Evolutionary conservation across 2,329 filamentous ascomycete genomes (phyloP), one percentile per base, ranked within the genome.

Genomic region (Fusarium sp.): DNA sequence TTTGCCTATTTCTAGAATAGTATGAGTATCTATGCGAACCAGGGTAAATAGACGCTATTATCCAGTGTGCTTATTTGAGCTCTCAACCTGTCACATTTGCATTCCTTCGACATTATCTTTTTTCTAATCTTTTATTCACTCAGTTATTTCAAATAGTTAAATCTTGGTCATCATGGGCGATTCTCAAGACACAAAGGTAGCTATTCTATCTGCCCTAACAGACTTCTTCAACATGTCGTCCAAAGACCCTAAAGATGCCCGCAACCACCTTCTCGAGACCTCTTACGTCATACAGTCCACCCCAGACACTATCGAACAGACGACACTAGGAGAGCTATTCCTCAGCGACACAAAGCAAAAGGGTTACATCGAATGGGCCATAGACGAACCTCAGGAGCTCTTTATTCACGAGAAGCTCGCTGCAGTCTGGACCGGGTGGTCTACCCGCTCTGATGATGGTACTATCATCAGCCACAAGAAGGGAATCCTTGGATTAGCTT

Each of bases 261-360:
- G 22, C 35, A 33, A 63, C 26, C 28, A 64, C 33, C 49, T 69
- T 14, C 66, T 69, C 18, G 48, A 69, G 38, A n/a, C 58, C 39
- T 69, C 66, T 22, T 69, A 69, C 57, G 66, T 57, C 49, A 63
- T 69, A 13, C 65, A 69, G 26, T 51, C 57, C 7, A 56, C 49
- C 7, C 42, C 57, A 17, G 7, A 51, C 14, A 42, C 57, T 7
- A 15, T 69, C 28, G 57, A 69, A 15, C 66, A 69, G 22, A 69
- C 38, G 22, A 69, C 66, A 20, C 66, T 69, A 7, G 44, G 42
- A 3, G 49, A 64, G 24, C 11, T 69, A 18, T 49, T 64, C 4
- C 17, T 47, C 14, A 28, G 4, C 8, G 20, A 56, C 38, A 26
- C 18, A 15, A 39, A 47, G n/a, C 3, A 36, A 17, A 24, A 20